Evolutionary conservation across 1,284 basidiomycete genomes (phyloP).

Genomic region (Mycosarcoma mackinlayi): DNA sequence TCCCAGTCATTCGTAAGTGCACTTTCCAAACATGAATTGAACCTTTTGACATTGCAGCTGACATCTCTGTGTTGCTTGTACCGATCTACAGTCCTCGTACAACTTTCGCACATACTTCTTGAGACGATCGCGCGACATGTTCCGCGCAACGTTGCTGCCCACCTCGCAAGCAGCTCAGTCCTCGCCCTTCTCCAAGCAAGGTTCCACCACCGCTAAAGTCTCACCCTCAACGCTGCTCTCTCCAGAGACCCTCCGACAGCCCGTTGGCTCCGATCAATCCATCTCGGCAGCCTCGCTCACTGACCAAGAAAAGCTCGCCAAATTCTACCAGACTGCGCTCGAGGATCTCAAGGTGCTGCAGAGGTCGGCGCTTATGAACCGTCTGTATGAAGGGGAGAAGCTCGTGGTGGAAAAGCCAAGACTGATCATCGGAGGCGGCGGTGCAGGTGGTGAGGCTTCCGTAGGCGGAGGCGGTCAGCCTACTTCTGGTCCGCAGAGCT

Average conservation of each 20-base stretch:
- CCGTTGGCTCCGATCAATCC: conserved; percentile 16
- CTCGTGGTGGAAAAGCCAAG: conserved; percentile 65
- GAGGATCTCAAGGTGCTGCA: conserved; percentile 64
- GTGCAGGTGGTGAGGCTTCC: conserved; percentile 43
- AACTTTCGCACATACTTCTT: conserved; percentile 68
- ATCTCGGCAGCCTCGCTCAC: conserved; percentile 42
- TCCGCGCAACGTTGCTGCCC: conserved; percentile 59
- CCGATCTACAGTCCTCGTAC: conserved; percentile 58
- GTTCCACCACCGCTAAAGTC: conserved; percentile 47
- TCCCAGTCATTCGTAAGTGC: conserved; percentile 66
- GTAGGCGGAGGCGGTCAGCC: conserved; percentile 53
- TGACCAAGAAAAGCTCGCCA: conserved; percentile 42
- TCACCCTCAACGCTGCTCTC: conserved; percentile 53
- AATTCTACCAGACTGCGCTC: conserved; percentile 57
- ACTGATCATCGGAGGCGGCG: conserved; percentile 60
- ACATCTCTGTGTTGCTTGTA: not conserved
- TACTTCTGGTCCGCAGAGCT: conserved; percentile 36
- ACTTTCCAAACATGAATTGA: too few species aligned
- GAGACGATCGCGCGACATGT: conserved; percentile 65
- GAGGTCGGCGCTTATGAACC: conserved; percentile 64
- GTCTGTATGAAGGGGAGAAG: conserved; percentile 65
- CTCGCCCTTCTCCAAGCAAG: conserved; percentile 59
- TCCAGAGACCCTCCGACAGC: conserved; percentile 32
- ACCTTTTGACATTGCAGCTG: not conserved
- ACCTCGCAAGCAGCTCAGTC: conserved; percentile 41